These are phyloP conservation scores for Biscutella auriculata DNA, from an alignment of 441 rosid genomes.

Conservation along the genomic window DNA sequence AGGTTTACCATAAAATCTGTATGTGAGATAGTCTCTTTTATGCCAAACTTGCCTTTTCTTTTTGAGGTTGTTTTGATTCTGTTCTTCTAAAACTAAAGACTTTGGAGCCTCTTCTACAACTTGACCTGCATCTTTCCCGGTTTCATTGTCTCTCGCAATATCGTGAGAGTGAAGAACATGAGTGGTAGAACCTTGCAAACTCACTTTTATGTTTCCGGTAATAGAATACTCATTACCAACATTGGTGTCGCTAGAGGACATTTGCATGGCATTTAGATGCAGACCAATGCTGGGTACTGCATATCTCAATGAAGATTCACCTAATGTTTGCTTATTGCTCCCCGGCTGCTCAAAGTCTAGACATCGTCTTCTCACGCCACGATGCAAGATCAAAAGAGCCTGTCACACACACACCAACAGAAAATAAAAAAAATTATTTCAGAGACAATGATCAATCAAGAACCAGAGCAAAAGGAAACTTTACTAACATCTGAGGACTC, in stretches of 20 bases:
- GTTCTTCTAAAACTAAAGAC: constrained; percentile 28
- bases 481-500: constrained; percentile 10
- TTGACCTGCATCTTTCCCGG: constrained; percentile 21
- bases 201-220: not conserved
- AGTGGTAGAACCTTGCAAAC: not conserved
- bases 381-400: constrained; percentile 45
- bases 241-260: not conserved
- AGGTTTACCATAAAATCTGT: not conserved
- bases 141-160: constrained; percentile 10
- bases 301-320: constrained; percentile 38
- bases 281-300: constrained; percentile 14
- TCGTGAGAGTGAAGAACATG: not conserved
- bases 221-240: not conserved
- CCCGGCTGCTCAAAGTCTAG: constrained; percentile 69
- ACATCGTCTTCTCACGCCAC: constrained; percentile 75
- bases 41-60: constrained; percentile 56
- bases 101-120: not conserved
- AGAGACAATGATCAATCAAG: constrained; percentile 7
- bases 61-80: constrained; percentile 48
- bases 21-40: not conserved
- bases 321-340: constrained; percentile 20
- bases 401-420: constrained; percentile 20
- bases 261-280: constrained; percentile 1
- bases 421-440: not conserved
- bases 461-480: not conserved